Evolutionary conservation across 768 basidiomycete genomes (phyloP).

Genomic region (Termitomyces sp.): DNA sequence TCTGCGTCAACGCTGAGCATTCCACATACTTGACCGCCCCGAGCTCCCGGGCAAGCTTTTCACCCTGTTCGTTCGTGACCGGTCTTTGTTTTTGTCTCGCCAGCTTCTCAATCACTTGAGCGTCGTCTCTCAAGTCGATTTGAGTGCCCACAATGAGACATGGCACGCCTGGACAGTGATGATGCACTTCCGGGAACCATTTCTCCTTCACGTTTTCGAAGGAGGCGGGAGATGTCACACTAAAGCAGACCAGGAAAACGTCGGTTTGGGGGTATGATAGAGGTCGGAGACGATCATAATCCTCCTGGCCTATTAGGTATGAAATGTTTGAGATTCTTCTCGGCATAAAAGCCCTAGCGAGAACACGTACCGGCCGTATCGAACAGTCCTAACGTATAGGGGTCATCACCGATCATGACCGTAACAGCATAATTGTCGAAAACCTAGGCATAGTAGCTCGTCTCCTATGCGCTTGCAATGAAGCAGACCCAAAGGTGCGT

Average conservation of each 20-base stretch:
- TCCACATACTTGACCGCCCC: slow-evolving; percentile 99
- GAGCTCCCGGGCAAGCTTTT: slow-evolving; percentile 92
- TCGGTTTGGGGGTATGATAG: slow-evolving; percentile 99
- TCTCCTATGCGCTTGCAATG: slow-evolving; percentile 16
- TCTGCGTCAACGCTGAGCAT: slow-evolving; percentile 98
- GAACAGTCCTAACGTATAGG: slow-evolving; percentile 96
- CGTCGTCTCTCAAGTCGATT: slow-evolving; percentile 93
- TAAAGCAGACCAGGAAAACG: slow-evolving; percentile 99
- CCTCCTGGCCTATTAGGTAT: slow-evolving; percentile 80
- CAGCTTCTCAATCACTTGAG: slow-evolving; percentile 91
- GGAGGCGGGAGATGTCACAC: slow-evolving; percentile 95
- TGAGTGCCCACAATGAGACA: slow-evolving; percentile 99
- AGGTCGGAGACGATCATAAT: slow-evolving; percentile 98
- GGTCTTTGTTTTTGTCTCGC: slow-evolving; percentile 95
- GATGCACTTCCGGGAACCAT: slow-evolving; percentile 99
- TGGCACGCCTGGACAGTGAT: slow-evolving; percentile 98
- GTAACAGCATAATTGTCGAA: slow-evolving; percentile 99
- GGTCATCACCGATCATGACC: slow-evolving; percentile 99
- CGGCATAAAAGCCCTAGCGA: slow-evolving; percentile 2
- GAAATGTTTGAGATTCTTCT: slow-evolving; percentile 5
- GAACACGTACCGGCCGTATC: slow-evolving; percentile 88
- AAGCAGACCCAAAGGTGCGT: slow-evolving; percentile 34
- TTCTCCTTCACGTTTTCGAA: slow-evolving; percentile 99
- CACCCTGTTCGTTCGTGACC: slow-evolving; percentile 83
- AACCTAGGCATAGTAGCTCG: slow-evolving; percentile 46